Base-by-base conservation (phyloP, 352 stramenopile genomes). In the Phytophthora constricta region DNA sequence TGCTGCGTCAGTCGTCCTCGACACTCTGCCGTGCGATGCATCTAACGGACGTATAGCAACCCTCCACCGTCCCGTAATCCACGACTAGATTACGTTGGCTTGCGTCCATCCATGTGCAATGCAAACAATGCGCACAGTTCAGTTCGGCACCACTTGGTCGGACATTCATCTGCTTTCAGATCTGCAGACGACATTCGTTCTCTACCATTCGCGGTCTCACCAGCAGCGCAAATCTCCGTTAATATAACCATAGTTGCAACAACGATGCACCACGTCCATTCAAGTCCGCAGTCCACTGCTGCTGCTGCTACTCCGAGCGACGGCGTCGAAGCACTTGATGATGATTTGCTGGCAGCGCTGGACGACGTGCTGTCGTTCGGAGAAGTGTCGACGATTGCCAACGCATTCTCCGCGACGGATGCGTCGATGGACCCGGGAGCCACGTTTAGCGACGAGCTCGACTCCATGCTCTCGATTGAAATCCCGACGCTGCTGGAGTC, bases 291-390 rank as follows among this genome's bases (percentile, higher is more conserved):
- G 28, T n/a, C 7, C 52, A 13, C 22, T 31, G 43, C 33, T 10
- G 2, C 37, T 5, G 17, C 37, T 19, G 14, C n/a, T 45, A 23
- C 37, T n/a, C 26, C 14, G 22, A 27, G n/a, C 46, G 67, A 51
- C 58, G 51, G 60, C 26, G 28, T 63, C 19, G 47, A 31, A 46
- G 51, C n/a, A 0, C 19, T 74, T 33, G 68, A 75, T 65, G 64
- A 77, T 3, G 64, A 63, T 37, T 60, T 77, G 45, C 50, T 77
- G 34, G 72, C 62, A 2, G 65, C 55, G 23, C 39, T 77, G 25
- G 68, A 77, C 52, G 72, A 80, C 58, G 26, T 80, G 37, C 54
- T 80, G 43, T 67, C 68, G 33, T 65, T 80, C 25, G 13, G 26
- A 13, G 68, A 77, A 2, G 61, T 58, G 2, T 47, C 47, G 22